These are phyloP conservation scores for Phaeolepiota aurea DNA, from an alignment of 768 basidiomycete species.

Conservation along the genomic window DNA sequence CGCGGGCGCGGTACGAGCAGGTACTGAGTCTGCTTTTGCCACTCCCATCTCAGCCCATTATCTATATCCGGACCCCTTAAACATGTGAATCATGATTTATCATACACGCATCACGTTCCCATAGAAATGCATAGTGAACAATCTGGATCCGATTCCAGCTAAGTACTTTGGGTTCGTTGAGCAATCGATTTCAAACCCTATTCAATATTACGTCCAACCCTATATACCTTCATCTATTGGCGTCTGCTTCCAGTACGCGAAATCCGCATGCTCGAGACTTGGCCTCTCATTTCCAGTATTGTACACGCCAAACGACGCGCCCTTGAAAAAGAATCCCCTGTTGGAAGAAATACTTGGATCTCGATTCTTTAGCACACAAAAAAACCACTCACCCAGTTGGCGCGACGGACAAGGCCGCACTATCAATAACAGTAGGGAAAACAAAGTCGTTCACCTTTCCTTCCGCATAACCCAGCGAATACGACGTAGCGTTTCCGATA, in stretches of 20 bases:
- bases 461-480: constrained; percentile 25
- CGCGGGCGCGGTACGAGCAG: too few relatives aligned
- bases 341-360: background rate
- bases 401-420: constrained; percentile 20
- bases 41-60: too few relatives aligned
- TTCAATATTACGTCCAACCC: too few relatives aligned
- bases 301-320: constrained; percentile 26
- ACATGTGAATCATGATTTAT: too few relatives aligned
- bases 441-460: constrained; percentile 13
- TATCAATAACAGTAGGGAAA: constrained; percentile 21
- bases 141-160: too few relatives aligned
- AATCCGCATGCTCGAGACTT: constrained; percentile 23
- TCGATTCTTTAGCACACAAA: background rate
- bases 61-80: too few relatives aligned
- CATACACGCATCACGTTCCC: too few relatives aligned
- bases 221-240: too few relatives aligned
- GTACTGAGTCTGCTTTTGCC: too few relatives aligned
- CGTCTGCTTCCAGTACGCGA: constrained; percentile 26
- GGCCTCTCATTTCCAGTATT: constrained; percentile 30
- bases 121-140: too few relatives aligned
- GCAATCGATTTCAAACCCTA: too few relatives aligned
- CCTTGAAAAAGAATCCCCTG: constrained; percentile 30
- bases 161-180: too few relatives aligned
- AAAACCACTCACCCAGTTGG: constrained; percentile 22
- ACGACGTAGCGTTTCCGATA: constrained; percentile 18